Evolutionary conservation across 805 yeast genomes (phyloP), one percentile per base, ranked within the genome.

Genomic region (Wickerhamomyces subpelliculosus): DNA sequence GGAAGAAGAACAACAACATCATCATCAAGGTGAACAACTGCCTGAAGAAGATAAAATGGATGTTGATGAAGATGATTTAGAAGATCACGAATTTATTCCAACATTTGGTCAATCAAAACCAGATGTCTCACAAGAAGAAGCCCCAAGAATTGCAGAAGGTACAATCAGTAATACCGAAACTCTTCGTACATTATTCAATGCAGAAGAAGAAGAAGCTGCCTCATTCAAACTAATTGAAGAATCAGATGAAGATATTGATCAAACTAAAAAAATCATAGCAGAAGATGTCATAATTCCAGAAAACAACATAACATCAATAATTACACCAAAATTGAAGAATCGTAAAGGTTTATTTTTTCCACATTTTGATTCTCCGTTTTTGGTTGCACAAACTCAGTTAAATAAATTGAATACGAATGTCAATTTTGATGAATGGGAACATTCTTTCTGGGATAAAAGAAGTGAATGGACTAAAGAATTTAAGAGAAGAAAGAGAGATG

Each of bases 291-390:
- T 49, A 27, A 36, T 47, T 7, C 48, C 54, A n/a, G 51, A 49
- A 23, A 45, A 47, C 8, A 37, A 42, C 6, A 44, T 43, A 10
- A 43, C 46, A 1, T 47, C 51, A 12, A 41, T 57, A 4, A 41
- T 38, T 12, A 32, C 37, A 2, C 37, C 60, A 32, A 50, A 53
- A 24, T 60, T 60, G 31, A 58, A 50, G 40, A 67, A 55, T 46
- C 60, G 60, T 28, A 52, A 62, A 34, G 78, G 86, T 8, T 64
- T 88, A 26, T 89, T 90, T 58, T 90, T 94, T 72, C 64, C 81
- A 2, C 97, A 90, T 56, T 64, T 69, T 11, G 83, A 83, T 16
- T 89, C 97, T 1, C 96, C 96, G 1, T 90, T 86, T 61, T 65
- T 90, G 45, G 75, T 74, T 36, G 80, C 96, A 0, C 97, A 89